Conservation (phyloP, 495 filamentous ascomycete species). For the Neurospora africana region DNA sequence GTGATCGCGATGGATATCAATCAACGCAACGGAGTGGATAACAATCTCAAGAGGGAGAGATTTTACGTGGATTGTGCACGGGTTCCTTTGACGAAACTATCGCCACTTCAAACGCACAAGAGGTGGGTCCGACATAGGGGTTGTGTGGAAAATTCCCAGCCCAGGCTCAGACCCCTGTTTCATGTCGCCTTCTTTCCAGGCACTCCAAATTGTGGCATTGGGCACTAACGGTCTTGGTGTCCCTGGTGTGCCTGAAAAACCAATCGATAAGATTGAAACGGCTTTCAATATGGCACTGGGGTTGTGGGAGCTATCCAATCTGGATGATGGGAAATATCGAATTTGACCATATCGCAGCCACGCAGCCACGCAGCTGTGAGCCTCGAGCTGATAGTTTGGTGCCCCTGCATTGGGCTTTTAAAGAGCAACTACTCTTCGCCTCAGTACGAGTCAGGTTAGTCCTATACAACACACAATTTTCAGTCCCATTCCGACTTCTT, state of each 20-base stretch:
- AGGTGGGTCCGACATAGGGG: conserved; percentile 7
- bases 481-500: background rate
- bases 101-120: conserved; percentile 16
- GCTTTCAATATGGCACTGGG: conserved; percentile 7
- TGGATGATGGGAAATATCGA: background rate
- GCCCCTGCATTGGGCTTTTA: background rate
- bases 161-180: conserved; percentile 27
- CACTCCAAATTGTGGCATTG: conserved; percentile 15
- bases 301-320: background rate
- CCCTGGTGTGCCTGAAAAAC: background rate
- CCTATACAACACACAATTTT: background rate
- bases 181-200: conserved; percentile 20
- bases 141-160: conserved; percentile 21
- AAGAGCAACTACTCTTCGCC: background rate
- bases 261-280: conserved; percentile 7
- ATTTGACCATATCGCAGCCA: background rate
- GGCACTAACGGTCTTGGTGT: conserved; percentile 1
- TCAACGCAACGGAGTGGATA: background rate
- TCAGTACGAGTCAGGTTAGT: background rate
- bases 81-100: conserved; percentile 8
- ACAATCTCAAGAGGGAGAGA: background rate
- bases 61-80: background rate
- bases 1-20: background rate
- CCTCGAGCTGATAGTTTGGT: background rate
- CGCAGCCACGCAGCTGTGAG: background rate